phyloP scores from a whole-genome alignment of 345 rosid genomes.

The Sonneratia caseolaris region DNA sequence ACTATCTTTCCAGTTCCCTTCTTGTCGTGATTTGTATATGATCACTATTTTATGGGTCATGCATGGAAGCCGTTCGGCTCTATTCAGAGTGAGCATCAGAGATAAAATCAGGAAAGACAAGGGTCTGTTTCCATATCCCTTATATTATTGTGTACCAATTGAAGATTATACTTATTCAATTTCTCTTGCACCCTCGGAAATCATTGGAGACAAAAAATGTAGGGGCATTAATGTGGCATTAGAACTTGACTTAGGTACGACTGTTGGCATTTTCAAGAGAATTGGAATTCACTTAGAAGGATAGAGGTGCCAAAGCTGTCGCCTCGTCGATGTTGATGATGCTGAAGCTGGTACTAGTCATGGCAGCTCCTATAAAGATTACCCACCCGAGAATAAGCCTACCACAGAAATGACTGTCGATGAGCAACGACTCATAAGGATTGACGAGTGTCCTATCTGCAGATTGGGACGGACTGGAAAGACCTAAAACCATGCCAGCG shows the following conservation, averaged over 20 bases:
- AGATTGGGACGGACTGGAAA: too few relatives aligned
- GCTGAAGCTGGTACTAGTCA: too few relatives aligned
- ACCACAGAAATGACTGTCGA: too few relatives aligned
- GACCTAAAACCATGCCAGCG: too few relatives aligned
- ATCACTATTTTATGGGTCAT: background rate
- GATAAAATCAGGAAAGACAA: background rate
- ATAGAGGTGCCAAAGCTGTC: background rate
- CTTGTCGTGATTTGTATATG: background rate
- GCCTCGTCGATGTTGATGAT: background rate
- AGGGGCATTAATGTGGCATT: background rate
- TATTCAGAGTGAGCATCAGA: background rate
- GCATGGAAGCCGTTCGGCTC: background rate
- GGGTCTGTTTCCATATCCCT: background rate
- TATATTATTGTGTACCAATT: background rate
- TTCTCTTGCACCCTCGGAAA: background rate
- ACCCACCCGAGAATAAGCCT: too few relatives aligned
- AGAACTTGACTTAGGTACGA: background rate
- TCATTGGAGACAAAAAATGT: background rate
- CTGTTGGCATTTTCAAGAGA: background rate
- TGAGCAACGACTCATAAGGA: too few relatives aligned
- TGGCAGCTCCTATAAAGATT: too few relatives aligned
- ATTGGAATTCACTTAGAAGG: background rate
- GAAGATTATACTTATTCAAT: background rate
- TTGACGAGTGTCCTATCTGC: too few relatives aligned
- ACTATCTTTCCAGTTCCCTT: background rate